Percentiles rank a stretch among this genome's conserved stretches.
phyloP scores from a whole-genome alignment of 208 protist genomes.

The Trypanosoma scelopori region DNA sequence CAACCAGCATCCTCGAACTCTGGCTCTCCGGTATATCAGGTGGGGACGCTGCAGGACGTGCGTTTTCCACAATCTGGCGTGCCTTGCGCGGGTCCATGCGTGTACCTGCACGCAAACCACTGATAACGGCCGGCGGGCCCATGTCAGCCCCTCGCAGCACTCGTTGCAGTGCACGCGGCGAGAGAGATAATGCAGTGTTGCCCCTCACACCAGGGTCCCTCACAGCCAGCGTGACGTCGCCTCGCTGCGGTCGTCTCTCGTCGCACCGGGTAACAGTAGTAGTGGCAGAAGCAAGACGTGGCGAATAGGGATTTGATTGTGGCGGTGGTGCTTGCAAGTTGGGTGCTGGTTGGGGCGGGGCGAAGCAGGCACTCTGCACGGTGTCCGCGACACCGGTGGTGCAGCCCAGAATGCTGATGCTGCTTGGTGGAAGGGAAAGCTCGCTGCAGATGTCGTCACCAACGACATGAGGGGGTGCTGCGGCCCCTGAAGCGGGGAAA shows the following conservation, averaged over 20 bases:
- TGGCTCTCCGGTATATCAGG: conserved; percentile 30
- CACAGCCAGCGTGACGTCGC: not conserved
- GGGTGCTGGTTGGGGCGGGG: not conserved
- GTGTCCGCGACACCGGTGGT: conserved; percentile 21
- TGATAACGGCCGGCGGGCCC: conserved; percentile 35
- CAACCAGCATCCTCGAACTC: conserved; percentile 60
- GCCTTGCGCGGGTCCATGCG: conserved; percentile 73
- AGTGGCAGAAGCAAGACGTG: not conserved
- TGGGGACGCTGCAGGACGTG: not conserved
- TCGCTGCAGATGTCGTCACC: conserved; percentile 1
- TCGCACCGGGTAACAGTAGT: not conserved
- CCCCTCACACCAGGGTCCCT: not conserved
- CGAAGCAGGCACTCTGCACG: conserved; percentile 6
- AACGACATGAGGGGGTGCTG: conserved; percentile 4
- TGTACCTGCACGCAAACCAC: conserved; percentile 53
- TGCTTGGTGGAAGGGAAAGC: conserved; percentile 18
- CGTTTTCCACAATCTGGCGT: conserved; percentile 35
- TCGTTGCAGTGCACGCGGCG: conserved; percentile 9
- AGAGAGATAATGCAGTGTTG: not conserved
- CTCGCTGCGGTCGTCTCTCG: not conserved
- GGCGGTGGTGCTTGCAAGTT: not conserved
- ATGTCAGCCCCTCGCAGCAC: conserved; percentile 32
- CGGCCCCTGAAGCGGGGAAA: not conserved
- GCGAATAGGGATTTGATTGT: not conserved
- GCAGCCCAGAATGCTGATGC: conserved; percentile 19